Percentiles rank a stretch among this genome's conserved stretches.
These are phyloP conservation scores for Gaeumannomyces sp. DNA, from an alignment of 2,329 filamentous ascomycete genomes.

Conservation along the genomic window DNA sequence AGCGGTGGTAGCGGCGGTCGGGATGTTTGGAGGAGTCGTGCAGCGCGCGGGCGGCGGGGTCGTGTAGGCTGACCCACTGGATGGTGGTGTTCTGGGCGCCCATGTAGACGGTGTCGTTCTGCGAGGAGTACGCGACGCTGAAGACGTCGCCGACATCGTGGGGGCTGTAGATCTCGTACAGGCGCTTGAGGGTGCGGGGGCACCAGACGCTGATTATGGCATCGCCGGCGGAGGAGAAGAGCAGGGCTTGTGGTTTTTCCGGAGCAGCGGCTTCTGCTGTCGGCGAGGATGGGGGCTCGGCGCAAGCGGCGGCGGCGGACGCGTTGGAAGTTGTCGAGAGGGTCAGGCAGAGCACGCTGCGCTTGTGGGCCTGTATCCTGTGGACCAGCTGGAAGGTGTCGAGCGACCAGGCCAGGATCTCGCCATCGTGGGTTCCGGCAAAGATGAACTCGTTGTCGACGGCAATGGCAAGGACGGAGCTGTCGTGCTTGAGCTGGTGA, in stretches of 20 bases:
- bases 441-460: conserved; percentile 78
- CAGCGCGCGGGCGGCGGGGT: conserved; percentile 51
- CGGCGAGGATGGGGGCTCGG: conserved; percentile 31
- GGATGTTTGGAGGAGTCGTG: conserved; percentile 65
- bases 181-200: conserved; percentile 64
- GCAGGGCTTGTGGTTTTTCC: conserved; percentile 33
- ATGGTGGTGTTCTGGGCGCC: conserved; percentile 93
- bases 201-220: conserved; percentile 94
- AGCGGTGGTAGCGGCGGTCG: conserved; percentile 72
- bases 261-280: too few relatives aligned
- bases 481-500: conserved; percentile 70
- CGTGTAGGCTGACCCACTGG: conserved; percentile 79
- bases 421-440: conserved; percentile 86
- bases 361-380: conserved; percentile 81
- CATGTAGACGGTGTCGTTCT: conserved; percentile 77
- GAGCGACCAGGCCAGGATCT: conserved; percentile 88
- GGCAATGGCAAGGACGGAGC: conserved; percentile 75
- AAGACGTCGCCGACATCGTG: conserved; percentile 96
- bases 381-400: conserved; percentile 76
- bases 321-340: conserved; percentile 47
- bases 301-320: conserved; percentile 50
- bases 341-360: conserved; percentile 80
- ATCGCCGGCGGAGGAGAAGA: conserved; percentile 92
- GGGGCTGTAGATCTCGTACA: conserved; percentile 87
- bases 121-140: conserved; percentile 80